Evolutionary conservation across 805 yeast genomes (phyloP), one percentile per base, ranked within the genome.

Genomic region (Metschnikowia santaceciliae): DNA sequence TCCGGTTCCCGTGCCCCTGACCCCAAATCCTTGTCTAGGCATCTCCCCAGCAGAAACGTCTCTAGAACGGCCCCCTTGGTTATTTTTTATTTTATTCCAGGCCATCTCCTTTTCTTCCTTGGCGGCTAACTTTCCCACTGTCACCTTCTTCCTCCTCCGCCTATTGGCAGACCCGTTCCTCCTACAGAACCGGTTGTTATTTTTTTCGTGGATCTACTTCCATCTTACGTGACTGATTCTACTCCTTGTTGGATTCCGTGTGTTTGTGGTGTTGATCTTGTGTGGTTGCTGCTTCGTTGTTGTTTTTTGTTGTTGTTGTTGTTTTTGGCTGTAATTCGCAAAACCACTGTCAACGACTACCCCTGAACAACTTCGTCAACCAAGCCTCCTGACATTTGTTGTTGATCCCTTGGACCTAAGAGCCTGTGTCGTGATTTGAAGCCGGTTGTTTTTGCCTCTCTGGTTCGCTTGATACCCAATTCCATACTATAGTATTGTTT

Each of bases 1-100:
- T 44, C 41, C 34, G 47, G 23, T 23, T 44, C 19, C 34, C 39
- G 47, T 43, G 47, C 39, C 47, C 47, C 32, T 17, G 32, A 43
- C 22, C 17, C 23, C 30, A 13, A 6, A 8, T n/a, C 26, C 14
- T 15, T 14, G 37, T 22, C 32, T 20, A n/a, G 32, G 38, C 37
- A 42, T 32, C 15, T 6, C 22, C 4, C n/a, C 32, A n/a, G 22
- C 43, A n/a, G 43, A 40, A 40, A 6, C 43, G 7, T 15, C 17
- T 20, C 10, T 26, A 40, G 43, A 26, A 15, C 33, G 6, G 30
- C 41, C 22, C n/a, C 30, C 26, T 23, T 17, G 10, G 23, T 23
- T 6, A 23, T 23, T 23, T 26, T 26, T 26, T 26, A 26, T 26
- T 26, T 15, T n/a, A 8, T 6, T 6, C 39, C 14, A 7, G 39